These are phyloP conservation scores for Colletotrichum viniferum DNA, from an alignment of 2,329 filamentous ascomycete species.

Conservation along the genomic window DNA sequence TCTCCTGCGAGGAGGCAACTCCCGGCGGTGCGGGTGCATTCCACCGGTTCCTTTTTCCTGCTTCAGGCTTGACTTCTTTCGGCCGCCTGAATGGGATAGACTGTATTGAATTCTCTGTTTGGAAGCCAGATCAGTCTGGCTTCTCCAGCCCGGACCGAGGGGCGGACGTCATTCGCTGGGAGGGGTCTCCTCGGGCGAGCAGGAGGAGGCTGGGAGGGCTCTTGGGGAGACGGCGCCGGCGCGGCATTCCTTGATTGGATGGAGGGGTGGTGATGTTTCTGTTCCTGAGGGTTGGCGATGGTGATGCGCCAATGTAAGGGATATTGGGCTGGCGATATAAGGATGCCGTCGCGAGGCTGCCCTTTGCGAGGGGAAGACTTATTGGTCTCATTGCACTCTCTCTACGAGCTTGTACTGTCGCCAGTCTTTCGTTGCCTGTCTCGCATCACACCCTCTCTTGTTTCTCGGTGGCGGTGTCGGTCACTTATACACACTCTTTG, in stretches of 20 bases:
- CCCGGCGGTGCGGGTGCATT: not conserved
- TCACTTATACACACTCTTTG: not conserved
- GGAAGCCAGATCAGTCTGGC: not conserved
- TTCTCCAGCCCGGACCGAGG: not conserved
- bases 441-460: not conserved
- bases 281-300: not conserved
- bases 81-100: not conserved
- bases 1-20: not conserved
- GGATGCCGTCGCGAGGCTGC: not conserved
- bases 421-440: constrained; percentile 6
- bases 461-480: not conserved
- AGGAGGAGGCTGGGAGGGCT: not conserved
- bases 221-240: not conserved
- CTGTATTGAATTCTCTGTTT: not conserved
- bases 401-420: not conserved
- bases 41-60: not conserved
- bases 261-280: not conserved
- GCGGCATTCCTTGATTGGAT: not conserved
- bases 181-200: not conserved
- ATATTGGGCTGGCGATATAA: constrained; percentile 1
- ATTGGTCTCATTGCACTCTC: not conserved
- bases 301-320: constrained; percentile 10
- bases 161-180: not conserved
- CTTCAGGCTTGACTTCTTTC: not conserved
- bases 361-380: not conserved